Evolutionary conservation across 805 yeast genomes (phyloP).

Genomic region (Cyberlindnera petersonii): DNA sequence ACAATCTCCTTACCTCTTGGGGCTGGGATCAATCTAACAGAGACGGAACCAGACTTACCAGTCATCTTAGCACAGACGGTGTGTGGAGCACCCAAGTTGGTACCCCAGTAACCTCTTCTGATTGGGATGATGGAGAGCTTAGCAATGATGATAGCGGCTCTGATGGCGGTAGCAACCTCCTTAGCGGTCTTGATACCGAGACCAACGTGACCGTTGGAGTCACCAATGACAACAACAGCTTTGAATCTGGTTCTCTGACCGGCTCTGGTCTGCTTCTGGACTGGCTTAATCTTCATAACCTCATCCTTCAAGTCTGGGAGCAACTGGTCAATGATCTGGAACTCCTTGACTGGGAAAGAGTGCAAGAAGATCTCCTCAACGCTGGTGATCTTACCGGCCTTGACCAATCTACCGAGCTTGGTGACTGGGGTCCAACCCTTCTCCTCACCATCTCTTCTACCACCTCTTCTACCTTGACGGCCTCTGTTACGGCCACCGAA

Average conservation of each 20-base stretch:
- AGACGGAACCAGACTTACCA: slow-evolving; percentile 99
- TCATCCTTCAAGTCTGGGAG: slow-evolving; percentile 95
- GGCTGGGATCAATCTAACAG: slow-evolving; percentile 98
- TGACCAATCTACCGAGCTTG: slow-evolving; percentile 99
- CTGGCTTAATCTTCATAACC: slow-evolving; percentile 99
- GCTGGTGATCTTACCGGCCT: slow-evolving; percentile 95
- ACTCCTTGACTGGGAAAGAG: slow-evolving; percentile 99
- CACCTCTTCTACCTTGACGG: slow-evolving; percentile 63
- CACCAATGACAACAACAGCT: slow-evolving; percentile 99
- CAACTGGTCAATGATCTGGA: slow-evolving; percentile 95
- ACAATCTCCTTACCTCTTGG: slow-evolving; percentile 99
- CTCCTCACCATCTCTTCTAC: slow-evolving; percentile 86
- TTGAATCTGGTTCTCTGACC: slow-evolving; percentile 99
- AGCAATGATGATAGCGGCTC: slow-evolving; percentile 99
- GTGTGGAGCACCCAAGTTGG: slow-evolving; percentile 99
- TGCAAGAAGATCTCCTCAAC: slow-evolving; percentile 98
- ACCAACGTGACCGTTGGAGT: slow-evolving; percentile 99
- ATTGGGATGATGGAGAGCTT: slow-evolving; percentile 98
- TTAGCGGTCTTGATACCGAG: slow-evolving; percentile 99
- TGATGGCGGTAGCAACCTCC: slow-evolving; percentile 99
- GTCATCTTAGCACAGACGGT: slow-evolving; percentile 90
- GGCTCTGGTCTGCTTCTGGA: slow-evolving; percentile 99
- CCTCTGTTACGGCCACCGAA: slow-evolving; percentile 57
- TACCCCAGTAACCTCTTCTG: slow-evolving; percentile 99
- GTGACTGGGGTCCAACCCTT: slow-evolving; percentile 99